Base-by-base conservation (phyloP, 306 rosid genomes). In the Fragaria ananassa region DNA sequence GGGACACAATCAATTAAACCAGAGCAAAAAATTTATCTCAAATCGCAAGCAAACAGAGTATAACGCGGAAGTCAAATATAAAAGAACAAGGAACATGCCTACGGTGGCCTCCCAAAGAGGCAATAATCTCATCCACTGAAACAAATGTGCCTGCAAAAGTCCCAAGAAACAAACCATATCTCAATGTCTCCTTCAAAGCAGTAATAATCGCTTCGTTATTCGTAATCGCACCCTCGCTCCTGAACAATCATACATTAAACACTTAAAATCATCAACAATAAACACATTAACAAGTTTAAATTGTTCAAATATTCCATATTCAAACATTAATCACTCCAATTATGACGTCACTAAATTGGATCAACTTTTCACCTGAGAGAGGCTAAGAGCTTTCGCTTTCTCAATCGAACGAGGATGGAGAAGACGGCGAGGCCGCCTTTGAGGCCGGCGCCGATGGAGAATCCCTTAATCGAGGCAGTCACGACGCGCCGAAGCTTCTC, bases 361-460 rank as follows among this genome's bases (percentile, higher is more conserved):
- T 42, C 12, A 37, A 73, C 19, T 61, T 50, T 53, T 49, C 41
- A 88, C 89, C 90, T 85, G 15, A 75, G 78, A n/a, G 93, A 87
- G 74, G 91, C 84, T 77, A 81, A 83, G 66, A 87, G 83, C 76
- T 84, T 91, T 78, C 90, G 80, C 18, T 93, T 87, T 71, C 84
- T 84, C 80, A 91, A 76, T 69, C 98, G 90, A 76, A 80, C 90
- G 68, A 96, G 68, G 83, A 96, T 87, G 37, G 99, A 89, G 85
- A 96, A 92, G 74, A 92, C 87, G 72, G 99, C 93, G 72, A 96
- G 97, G 45, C 98, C 99, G 10, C 98, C 99, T 74, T 92, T 92
- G 71, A 96, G 78, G 66, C 98, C 98, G 72, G 98, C 99, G 61
- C 99, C 99, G 34, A 96, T 87, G 4, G 90, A 66, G 96, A 96